These are phyloP conservation scores for Spongispora temasekensis DNA, from an alignment of 1,284 basidiomycete genomes.

Conservation along the genomic window DNA sequence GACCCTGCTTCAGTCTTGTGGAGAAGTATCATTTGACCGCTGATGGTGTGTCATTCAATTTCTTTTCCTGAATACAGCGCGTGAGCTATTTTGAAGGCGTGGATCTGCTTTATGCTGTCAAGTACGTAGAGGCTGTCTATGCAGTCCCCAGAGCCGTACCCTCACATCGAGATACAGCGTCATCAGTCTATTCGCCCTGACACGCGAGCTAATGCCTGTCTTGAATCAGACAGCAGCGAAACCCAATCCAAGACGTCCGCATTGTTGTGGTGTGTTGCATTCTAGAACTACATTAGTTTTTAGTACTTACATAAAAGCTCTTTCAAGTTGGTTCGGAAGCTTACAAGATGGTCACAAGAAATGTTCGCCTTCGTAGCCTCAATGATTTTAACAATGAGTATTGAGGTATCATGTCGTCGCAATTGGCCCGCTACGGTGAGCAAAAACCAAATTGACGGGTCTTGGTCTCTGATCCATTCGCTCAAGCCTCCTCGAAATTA, in stretches of 20 bases:
- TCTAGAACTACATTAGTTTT: background rate
- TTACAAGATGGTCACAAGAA: conserved; percentile 19
- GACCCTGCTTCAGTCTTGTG: conserved; percentile 8
- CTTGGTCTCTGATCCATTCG: background rate
- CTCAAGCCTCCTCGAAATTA: conserved; percentile 43
- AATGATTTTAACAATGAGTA: conserved; percentile 44
- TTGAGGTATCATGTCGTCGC: conserved; percentile 24
- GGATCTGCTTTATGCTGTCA: conserved; percentile 42
- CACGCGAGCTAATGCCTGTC: conserved; percentile 49
- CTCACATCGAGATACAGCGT: conserved; percentile 36
- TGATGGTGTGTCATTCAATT: conserved; percentile 34
- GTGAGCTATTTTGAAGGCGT: conserved; percentile 33
- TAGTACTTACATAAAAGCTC: too few species aligned
- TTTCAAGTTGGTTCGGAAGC: conserved; percentile 25
- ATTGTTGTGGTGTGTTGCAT: conserved; percentile 45
- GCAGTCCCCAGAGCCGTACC: background rate
- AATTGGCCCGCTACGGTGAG: conserved; percentile 42
- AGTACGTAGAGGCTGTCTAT: conserved; percentile 36
- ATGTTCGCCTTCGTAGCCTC: conserved; percentile 37
- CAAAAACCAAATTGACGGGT: background rate
- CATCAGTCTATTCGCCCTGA: conserved; percentile 49
- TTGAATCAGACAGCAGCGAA: conserved; percentile 46
- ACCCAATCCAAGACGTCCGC: conserved; percentile 49
- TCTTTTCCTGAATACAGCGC: background rate
- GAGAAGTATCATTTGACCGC: conserved; percentile 27